Percentiles rank a stretch among this genome's conserved stretches.
Evolutionary conservation across 106 monocot species (phyloP).

Genomic region (Dendrobium chrysotoxum): DNA sequence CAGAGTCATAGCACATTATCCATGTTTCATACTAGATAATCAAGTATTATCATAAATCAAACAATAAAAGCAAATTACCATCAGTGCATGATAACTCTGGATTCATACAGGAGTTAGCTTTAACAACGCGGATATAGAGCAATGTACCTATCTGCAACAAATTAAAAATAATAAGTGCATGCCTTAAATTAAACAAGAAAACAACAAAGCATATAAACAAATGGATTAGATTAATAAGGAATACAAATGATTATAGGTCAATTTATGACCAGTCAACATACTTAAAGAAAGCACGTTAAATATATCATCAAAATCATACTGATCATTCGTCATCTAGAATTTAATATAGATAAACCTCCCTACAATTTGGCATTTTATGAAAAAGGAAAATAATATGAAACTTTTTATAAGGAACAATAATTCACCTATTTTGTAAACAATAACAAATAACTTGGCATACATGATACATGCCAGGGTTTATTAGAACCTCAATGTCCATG

Average conservation of each 20-base stretch:
- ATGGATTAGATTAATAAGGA: background rate
- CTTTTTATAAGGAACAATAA: no score
- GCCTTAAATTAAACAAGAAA: background rate
- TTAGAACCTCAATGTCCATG: background rate
- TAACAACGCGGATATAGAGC: slow-evolving; percentile 78
- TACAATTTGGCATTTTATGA: no score
- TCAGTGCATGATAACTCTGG: slow-evolving; percentile 94
- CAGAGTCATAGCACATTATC: background rate
- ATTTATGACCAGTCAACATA: background rate
- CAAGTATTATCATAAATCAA: background rate
- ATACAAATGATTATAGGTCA: background rate
- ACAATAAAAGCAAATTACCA: slow-evolving; percentile 40
- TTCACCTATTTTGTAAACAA: background rate
- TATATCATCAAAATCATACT: no score
- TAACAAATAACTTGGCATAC: background rate
- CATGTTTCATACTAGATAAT: background rate
- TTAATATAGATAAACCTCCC: no score
- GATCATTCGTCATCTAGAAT: background rate
- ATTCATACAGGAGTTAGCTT: slow-evolving; percentile 84
- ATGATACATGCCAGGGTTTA: background rate
- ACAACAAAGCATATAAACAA: background rate
- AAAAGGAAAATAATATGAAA: no score
- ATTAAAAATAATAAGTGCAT: background rate
- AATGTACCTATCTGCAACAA: slow-evolving; percentile 62
- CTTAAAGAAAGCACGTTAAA: background rate